Conservation (phyloP, 2,329 filamentous ascomycete genomes). For the Xylariaceae sp. region DNA sequence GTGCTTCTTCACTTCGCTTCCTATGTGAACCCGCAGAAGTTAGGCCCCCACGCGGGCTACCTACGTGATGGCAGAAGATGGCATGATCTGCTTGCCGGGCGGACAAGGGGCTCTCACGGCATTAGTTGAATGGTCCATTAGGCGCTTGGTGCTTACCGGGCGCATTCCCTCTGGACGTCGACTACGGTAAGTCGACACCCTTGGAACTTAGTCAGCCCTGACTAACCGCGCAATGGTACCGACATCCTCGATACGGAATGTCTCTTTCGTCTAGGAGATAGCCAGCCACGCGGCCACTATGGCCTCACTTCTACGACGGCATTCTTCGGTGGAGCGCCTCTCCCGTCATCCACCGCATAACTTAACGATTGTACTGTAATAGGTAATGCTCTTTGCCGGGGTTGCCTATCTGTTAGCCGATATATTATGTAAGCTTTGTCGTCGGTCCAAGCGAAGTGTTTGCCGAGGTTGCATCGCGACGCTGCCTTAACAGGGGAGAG, state of each 20-base stretch:
- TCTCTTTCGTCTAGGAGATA: not conserved
- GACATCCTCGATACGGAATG: too few species aligned
- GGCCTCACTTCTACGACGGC: not conserved
- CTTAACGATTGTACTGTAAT: not conserved
- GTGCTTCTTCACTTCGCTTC: conserved; percentile 1
- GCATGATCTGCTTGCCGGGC: not conserved
- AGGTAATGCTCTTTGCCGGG: not conserved
- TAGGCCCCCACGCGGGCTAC: not conserved
- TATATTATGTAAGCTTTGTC: not conserved
- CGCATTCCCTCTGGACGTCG: not conserved
- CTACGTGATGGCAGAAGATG: conserved; percentile 4
- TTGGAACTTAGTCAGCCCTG: conserved; percentile 1
- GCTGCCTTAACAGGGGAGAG: conserved; percentile 17
- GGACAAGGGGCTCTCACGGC: not conserved
- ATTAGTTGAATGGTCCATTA: conserved; percentile 14
- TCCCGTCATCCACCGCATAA: not conserved
- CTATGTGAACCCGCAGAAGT: conserved; percentile 7
- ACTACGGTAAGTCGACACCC: conserved; percentile 12
- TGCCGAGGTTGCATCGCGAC: conserved; percentile 5
- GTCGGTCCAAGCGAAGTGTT: not conserved
- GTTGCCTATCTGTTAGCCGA: not conserved
- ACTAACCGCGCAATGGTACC: not conserved
- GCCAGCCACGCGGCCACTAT: not conserved
- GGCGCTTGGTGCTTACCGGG: conserved; percentile 10
- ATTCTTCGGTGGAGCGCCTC: not conserved